Conservation (phyloP, 2,329 filamentous ascomycete species). For the Nothophoma quercina region DNA sequence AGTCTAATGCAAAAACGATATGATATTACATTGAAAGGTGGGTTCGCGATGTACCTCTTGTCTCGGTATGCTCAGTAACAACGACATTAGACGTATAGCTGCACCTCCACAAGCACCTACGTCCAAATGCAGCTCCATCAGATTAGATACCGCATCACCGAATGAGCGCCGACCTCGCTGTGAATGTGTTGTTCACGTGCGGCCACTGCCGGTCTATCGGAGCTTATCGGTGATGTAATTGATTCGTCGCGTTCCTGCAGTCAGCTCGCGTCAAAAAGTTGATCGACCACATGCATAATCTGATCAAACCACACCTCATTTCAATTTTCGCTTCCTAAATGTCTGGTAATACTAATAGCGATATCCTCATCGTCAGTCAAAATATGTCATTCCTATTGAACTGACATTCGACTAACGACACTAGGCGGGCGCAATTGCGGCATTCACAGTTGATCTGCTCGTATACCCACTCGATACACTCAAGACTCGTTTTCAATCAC, state of each 20-base stretch:
- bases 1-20: constrained; percentile 2
- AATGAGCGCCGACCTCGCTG: constrained; percentile 2
- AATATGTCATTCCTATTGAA: not conserved
- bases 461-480: constrained; percentile 90
- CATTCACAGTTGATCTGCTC: constrained; percentile 83
- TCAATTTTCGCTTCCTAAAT: constrained; percentile 22
- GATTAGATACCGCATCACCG: constrained; percentile 5
- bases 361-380: constrained; percentile 64
- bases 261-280: constrained; percentile 8
- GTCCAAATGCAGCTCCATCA: not conserved
- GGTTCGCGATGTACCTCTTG: too few species aligned
- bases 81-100: not conserved
- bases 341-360: constrained; percentile 57
- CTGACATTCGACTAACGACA: constrained; percentile 1
- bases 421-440: constrained; percentile 85
- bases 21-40: not conserved
- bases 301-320: constrained; percentile 1
- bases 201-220: constrained; percentile 10
- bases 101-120: not conserved
- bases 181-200: constrained; percentile 7
- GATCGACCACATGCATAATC: constrained; percentile 7
- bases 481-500: constrained; percentile 85
- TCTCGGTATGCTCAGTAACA: too few species aligned
- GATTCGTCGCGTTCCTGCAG: constrained; percentile 18
- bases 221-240: constrained; percentile 23